Evolutionary conservation across 2,329 filamentous ascomycete species (phyloP), one percentile per base, ranked within the genome.

Genomic region (Verticillium tricorpus): DNA sequence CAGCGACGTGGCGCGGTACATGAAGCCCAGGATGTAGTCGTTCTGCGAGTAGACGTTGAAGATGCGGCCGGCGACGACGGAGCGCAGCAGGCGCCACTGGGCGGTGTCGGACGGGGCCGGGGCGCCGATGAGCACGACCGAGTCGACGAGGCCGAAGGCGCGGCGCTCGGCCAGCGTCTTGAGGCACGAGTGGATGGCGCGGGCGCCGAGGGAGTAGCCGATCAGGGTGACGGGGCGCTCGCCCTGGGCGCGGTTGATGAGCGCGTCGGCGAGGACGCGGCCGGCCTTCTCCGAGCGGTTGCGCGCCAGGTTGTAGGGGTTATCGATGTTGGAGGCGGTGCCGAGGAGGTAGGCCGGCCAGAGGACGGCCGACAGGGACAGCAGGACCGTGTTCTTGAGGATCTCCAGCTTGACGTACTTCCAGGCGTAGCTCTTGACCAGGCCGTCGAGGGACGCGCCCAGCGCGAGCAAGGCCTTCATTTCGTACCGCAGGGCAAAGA

Each of bases 21-120:
- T 79, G 71, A 97, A 94, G 1, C 87, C 93, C 1, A 97, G 85
- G 35, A 97, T 87, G 69, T 92, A 91, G 74, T 97, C 93, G 63
- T 95, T 93, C 59, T 89, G 87, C 1, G 91, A 94, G 75, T 89
- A 97, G 9, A 94, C 92, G 68, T 97, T 97, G 68, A 96, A 89
- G 8, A 97, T 82, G 62, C 90, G 85, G 2, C 93, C 93, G 1
- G 89, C 86, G 0, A 96, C 92, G 0, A 94, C 91, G 55, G 85
- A 86, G 34, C 92, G 86, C 67, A 96, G 86, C 40, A 85, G 80
- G 55, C 88, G 84, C 93, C 93, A 97, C 67, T 92, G 86, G 1
- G 82, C 81, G 0, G 84, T 76, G 55, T 89, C 85, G 0, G 89
- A 91, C 0, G 93, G 92, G 0, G 89, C 86, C 0, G 93, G 92